A percentile compares a stretch with the other conserved stretches of the same genome.
Conservation (phyloP, 257 asterid genomes). For the Primulina eburnea region DNA sequence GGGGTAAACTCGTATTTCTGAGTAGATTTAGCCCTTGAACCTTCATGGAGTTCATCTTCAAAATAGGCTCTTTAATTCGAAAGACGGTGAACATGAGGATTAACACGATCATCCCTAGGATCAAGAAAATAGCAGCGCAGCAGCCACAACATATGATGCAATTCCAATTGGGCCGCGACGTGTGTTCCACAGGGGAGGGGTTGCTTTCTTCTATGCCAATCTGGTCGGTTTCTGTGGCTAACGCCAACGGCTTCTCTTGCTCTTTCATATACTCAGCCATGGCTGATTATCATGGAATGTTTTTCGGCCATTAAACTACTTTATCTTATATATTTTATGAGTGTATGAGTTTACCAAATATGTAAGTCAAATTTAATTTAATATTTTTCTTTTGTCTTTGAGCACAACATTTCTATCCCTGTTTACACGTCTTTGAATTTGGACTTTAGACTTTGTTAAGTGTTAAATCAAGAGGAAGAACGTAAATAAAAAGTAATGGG, state of each 20-base stretch:
- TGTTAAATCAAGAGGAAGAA: too few species aligned
- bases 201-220: constrained; percentile 21
- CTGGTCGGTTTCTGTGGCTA: constrained; percentile 31
- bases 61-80: constrained; percentile 39
- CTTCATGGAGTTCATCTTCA: constrained; percentile 28
- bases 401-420: constrained; percentile 3
- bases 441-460: constrained; percentile 18
- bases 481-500: too few species aligned
- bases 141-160: constrained; percentile 50
- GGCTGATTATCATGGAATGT: background rate
- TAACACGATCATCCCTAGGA: constrained; percentile 25
- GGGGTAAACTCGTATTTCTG: constrained; percentile 16
- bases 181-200: constrained; percentile 22
- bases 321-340: too few species aligned
- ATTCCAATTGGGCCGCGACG: constrained; percentile 16
- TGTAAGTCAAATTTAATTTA: too few species aligned
- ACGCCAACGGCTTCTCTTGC: constrained; percentile 28
- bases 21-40: constrained; percentile 31
- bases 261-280: constrained; percentile 35
- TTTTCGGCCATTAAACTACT: background rate
- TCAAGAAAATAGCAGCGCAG: constrained; percentile 31
- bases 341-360: too few species aligned
- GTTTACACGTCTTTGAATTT: constrained; percentile 26
- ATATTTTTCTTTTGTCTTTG: background rate
- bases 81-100: constrained; percentile 43